phyloP scores from a whole-genome alignment of 78 protist species.

The Emiliania huxleyi region DNA sequence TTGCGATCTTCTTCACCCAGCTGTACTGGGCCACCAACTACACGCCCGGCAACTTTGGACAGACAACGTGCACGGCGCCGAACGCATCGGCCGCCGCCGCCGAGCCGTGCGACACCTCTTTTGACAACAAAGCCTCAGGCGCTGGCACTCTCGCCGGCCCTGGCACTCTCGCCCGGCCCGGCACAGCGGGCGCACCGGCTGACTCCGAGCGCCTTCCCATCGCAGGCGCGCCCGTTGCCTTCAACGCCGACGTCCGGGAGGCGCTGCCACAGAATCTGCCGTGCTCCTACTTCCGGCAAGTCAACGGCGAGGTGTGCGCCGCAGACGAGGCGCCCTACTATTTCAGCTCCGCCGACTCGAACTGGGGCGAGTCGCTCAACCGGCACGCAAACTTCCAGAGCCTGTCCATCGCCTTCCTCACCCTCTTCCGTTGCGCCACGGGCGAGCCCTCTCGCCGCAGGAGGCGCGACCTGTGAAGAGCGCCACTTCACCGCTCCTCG shows the following conservation, averaged over 20 bases:
- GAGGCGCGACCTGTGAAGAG: background rate
- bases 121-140: too few species aligned
- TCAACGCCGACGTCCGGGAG: background rate
- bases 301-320: background rate
- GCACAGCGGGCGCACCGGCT: too few species aligned
- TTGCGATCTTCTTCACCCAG: constrained; percentile 10
- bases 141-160: too few species aligned
- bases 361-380: background rate
- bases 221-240: background rate
- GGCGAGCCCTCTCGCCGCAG: background rate
- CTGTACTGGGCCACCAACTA: background rate
- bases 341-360: background rate
- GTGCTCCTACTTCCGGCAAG: background rate
- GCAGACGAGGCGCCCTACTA: background rate
- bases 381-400: background rate
- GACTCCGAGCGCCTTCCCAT: too few species aligned
- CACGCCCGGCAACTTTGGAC: background rate
- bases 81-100: background rate
- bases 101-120: too few species aligned
- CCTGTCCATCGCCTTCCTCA: background rate
- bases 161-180: background rate
- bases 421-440: background rate
- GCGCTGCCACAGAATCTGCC: background rate
- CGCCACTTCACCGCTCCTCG: too few species aligned
- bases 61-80: background rate